Base-by-base conservation (phyloP, 1,284 basidiomycete genomes). In the Tausonia pullulans region DNA sequence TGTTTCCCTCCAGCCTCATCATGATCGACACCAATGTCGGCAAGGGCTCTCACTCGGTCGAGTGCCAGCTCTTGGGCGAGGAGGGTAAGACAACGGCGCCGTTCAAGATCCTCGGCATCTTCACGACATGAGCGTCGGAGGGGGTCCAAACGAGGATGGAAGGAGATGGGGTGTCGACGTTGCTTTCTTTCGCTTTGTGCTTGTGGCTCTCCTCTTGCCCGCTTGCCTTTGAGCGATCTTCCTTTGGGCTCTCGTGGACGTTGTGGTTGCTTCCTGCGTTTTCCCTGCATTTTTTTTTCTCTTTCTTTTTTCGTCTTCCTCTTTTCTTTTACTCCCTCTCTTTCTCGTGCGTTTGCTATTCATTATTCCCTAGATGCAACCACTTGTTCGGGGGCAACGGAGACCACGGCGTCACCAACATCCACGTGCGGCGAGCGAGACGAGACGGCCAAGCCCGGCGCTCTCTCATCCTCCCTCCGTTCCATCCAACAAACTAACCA, bases 11-110 rank as follows among this genome's bases (percentile, higher is more conserved):
- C 70, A 89, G 88, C 63, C 75, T 91, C 67, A 80, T 81, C 67
- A 79, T 89, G 57, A 94, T 95, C 69, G 91, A 94, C 75, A 83
- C 82, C 64, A 81, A 77, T 66, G 91, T 95, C 40, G 72, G 82
- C 14, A 77, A 82, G 43, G 91, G 91, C 5, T 84, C 85, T 58
- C 92, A 95, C 74, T 94, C 81, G 72, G 87, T 93, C 64, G 90
- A 94, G 73, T 94, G 90, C 72, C 75, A 84, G 72, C 75, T 93
- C 60, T 70, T 85, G 68, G 91, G 91, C 13, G 86, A 88, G 68
- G 89, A 90, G 74, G 90, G 89, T 3, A 78, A 83, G 70, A 77
- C 77, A 54, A 71, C 73, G 4, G 81, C 86, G 39, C 78, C 83
- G 53, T 94, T 94, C 81, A 90, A 87, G 78, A 84, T 94, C 70